A percentile compares a stretch with the other conserved stretches of the same genome.
Conservation (phyloP, 2,329 filamentous ascomycete genomes). For the Talaromyces rugulosus region DNA sequence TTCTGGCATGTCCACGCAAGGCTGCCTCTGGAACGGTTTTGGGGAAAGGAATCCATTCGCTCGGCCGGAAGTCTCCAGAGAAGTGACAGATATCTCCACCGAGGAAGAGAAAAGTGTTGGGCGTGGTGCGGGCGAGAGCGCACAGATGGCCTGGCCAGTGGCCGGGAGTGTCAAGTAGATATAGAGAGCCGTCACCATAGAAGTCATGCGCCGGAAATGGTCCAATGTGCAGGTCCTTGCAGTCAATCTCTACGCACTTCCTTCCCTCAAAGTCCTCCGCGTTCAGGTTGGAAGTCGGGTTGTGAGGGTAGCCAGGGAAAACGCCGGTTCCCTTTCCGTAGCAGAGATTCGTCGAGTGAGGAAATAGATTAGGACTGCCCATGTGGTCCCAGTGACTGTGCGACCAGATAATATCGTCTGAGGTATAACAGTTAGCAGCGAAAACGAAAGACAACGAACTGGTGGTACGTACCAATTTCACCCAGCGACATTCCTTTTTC, state of each 20-base stretch:
- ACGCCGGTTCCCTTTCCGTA: background rate
- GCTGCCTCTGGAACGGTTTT: background rate
- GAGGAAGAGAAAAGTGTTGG: background rate
- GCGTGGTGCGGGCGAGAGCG: slow-evolving; percentile 4
- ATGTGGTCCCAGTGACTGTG: slow-evolving; percentile 3
- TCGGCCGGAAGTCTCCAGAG: slow-evolving; percentile 1
- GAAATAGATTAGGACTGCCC: background rate
- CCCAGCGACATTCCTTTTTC: slow-evolving; percentile 14
- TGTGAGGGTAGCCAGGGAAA: background rate
- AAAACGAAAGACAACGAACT: background rate
- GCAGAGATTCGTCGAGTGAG: slow-evolving; percentile 1
- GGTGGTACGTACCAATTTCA: slow-evolving; percentile 9
- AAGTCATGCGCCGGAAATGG: background rate
- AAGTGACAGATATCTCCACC: slow-evolving; percentile 3
- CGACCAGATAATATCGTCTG: slow-evolving; percentile 23
- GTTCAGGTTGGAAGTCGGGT: background rate
- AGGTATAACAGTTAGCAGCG: background rate
- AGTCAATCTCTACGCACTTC: background rate
- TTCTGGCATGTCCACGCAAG: background rate
- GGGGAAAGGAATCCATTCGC: background rate
- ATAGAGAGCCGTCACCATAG: background rate
- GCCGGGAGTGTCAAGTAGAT: slow-evolving; percentile 4
- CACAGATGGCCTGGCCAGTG: slow-evolving; percentile 7
- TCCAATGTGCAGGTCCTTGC: slow-evolving; percentile 2
- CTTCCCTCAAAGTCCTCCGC: background rate